Conservation (phyloP, 2,329 filamentous ascomycete species). For the Elsinoe fawcettii region DNA sequence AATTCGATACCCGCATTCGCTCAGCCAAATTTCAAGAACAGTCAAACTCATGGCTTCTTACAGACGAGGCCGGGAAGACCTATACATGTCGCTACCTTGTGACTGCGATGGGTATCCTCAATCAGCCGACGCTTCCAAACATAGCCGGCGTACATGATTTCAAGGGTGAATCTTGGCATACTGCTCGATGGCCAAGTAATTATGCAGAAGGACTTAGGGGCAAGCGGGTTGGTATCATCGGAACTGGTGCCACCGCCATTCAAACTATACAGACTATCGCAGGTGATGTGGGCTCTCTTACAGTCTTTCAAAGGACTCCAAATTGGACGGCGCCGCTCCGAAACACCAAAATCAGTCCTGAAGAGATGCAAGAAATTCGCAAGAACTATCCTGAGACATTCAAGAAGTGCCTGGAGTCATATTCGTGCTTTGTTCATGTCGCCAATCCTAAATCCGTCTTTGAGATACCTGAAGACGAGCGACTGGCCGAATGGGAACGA, state of each 20-base stretch:
- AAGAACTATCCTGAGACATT: slow-evolving; percentile 25
- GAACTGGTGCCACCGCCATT: slow-evolving; percentile 57
- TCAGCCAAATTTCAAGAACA: slow-evolving; percentile 31
- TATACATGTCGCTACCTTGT: slow-evolving; percentile 30
- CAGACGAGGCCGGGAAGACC: slow-evolving; percentile 27
- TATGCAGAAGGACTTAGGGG: slow-evolving; percentile 46
- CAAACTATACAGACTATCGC: slow-evolving; percentile 57
- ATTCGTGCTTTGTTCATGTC: background rate
- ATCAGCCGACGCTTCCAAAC: slow-evolving; percentile 26
- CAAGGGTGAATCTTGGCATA: slow-evolving; percentile 28
- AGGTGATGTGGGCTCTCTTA: slow-evolving; percentile 46
- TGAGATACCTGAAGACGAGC: background rate
- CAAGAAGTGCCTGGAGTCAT: background rate
- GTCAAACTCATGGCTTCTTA: slow-evolving; percentile 29
- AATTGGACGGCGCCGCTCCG: slow-evolving; percentile 42
- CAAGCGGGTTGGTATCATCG: slow-evolving; percentile 56
- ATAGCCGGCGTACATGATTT: slow-evolving; percentile 29
- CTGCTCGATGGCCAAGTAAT: slow-evolving; percentile 47
- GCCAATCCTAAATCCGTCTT: background rate
- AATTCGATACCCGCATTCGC: slow-evolving; percentile 35
- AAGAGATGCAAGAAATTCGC: slow-evolving; percentile 37
- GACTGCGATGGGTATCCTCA: slow-evolving; percentile 34
- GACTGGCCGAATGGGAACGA: background rate
- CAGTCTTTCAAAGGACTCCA: slow-evolving; percentile 57
- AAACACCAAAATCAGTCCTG: slow-evolving; percentile 38